Evolutionary conservation across 345 rosid species (phyloP).

Genomic region (Pelargonium nanum): DNA sequence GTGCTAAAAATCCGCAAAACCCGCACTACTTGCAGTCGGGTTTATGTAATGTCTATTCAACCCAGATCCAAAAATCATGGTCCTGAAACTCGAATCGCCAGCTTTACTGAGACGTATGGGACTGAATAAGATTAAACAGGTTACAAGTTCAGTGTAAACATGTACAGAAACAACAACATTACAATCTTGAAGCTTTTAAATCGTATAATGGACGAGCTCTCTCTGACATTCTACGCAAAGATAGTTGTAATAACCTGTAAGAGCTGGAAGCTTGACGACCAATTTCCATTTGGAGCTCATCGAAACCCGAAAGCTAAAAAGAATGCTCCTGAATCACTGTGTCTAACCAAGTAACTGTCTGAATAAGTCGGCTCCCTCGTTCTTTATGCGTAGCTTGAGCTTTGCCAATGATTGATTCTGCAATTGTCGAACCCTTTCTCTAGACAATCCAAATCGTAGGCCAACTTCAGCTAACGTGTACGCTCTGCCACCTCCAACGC

Average conservation of each 20-base stretch:
- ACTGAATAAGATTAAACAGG: no score
- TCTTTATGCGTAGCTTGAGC: slow-evolving; percentile 51
- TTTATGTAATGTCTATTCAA: no score
- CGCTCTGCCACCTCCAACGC: slow-evolving; percentile 53
- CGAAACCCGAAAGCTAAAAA: not conserved
- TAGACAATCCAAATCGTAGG: slow-evolving; percentile 42
- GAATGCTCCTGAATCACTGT: not conserved
- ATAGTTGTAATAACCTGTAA: no score
- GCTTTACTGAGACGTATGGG: no score
- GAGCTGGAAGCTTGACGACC: not conserved
- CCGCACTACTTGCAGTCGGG: no score
- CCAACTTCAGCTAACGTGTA: slow-evolving; percentile 65
- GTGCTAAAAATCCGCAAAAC: no score
- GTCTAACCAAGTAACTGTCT: slow-evolving; percentile 42
- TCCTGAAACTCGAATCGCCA: no score
- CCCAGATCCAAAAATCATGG: no score
- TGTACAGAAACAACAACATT: not conserved
- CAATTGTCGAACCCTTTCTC: slow-evolving; percentile 73
- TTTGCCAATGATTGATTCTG: slow-evolving; percentile 64
- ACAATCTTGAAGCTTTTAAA: not conserved
- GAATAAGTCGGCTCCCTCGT: slow-evolving; percentile 54
- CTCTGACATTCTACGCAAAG: not conserved
- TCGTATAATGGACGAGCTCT: not conserved
- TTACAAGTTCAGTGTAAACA: no score
- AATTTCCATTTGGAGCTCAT: not conserved